Conservation (phyloP, 2,329 filamentous ascomycete species). For the Aureobasidium zeae region DNA sequence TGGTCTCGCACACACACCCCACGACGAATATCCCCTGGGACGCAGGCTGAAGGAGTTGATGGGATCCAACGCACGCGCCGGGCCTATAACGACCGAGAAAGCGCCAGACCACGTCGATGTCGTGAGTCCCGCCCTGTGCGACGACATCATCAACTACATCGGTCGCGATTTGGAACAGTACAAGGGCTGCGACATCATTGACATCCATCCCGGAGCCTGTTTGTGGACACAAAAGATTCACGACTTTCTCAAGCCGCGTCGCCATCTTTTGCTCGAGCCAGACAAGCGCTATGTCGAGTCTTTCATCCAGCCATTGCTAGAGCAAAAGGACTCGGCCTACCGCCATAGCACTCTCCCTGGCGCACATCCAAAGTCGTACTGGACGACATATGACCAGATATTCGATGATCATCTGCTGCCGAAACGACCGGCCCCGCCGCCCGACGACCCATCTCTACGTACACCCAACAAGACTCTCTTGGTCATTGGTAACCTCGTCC, state of each 20-base stretch:
- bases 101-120: conserved; percentile 22
- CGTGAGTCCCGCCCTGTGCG: conserved; percentile 41
- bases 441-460: conserved; percentile 34
- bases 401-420: conserved; percentile 43
- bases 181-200: conserved; percentile 72
- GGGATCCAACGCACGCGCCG: neutral
- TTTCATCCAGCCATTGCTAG: conserved; percentile 45
- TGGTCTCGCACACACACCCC: neutral
- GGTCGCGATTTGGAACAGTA: conserved; percentile 59
- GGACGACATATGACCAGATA: conserved; percentile 40
- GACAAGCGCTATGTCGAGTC: conserved; percentile 49
- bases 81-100: neutral
- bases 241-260: conserved; percentile 63
- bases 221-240: conserved; percentile 73
- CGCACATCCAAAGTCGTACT: conserved; percentile 19
- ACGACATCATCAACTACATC: conserved; percentile 63
- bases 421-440: conserved; percentile 42
- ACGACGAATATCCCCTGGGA: conserved; percentile 11
- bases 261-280: conserved; percentile 75
- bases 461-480: conserved; percentile 63
- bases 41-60: conserved; percentile 4
- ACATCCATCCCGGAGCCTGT: conserved; percentile 73
- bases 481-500: conserved; percentile 34
- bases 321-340: conserved; percentile 34
- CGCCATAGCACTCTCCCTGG: conserved; percentile 35